phyloP scores from a whole-genome alignment of 2,329 filamentous ascomycete species.

The Drechslerella stenobrocha region DNA sequence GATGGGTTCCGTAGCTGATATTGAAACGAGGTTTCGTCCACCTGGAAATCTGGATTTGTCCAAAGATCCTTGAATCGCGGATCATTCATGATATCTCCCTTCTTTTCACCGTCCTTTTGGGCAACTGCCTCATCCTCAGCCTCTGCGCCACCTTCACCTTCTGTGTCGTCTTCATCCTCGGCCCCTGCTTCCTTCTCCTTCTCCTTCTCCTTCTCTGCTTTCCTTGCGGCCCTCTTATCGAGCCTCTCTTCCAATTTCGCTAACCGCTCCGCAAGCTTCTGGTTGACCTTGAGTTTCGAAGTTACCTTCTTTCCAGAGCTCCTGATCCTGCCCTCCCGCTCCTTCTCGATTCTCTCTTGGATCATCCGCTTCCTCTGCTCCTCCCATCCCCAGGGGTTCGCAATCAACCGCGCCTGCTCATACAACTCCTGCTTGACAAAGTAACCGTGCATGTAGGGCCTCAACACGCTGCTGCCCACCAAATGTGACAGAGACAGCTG shows the following conservation, averaged over 20 bases:
- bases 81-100: slow-evolving; percentile 69
- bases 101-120: slow-evolving; percentile 56
- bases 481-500: slow-evolving; percentile 84
- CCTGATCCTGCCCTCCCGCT: slow-evolving; percentile 89
- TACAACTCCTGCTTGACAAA: slow-evolving; percentile 95
- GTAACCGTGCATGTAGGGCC: slow-evolving; percentile 99
- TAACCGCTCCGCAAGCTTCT: slow-evolving; percentile 62
- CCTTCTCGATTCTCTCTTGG: slow-evolving; percentile 94
- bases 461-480: slow-evolving; percentile 81
- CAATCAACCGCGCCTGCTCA: slow-evolving; percentile 89
- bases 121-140: slow-evolving; percentile 60
- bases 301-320: slow-evolving; percentile 74
- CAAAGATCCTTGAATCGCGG: slow-evolving; percentile 85
- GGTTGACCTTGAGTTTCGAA: slow-evolving; percentile 80
- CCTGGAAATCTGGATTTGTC: slow-evolving; percentile 86
- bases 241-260: slow-evolving; percentile 72
- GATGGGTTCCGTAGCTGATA: slow-evolving; percentile 89
- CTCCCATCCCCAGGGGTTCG: slow-evolving; percentile 90
- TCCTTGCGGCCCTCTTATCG: slow-evolving; percentile 60
- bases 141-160: slow-evolving; percentile 52
- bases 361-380: slow-evolving; percentile 88
- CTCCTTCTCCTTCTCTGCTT: slow-evolving; percentile 57
- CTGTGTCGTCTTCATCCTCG: slow-evolving; percentile 61
- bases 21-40: slow-evolving; percentile 86
- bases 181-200: slow-evolving; percentile 61